phyloP scores from a whole-genome alignment of 2,329 filamentous ascomycete genomes.

The Periglandula ipomoeae region DNA sequence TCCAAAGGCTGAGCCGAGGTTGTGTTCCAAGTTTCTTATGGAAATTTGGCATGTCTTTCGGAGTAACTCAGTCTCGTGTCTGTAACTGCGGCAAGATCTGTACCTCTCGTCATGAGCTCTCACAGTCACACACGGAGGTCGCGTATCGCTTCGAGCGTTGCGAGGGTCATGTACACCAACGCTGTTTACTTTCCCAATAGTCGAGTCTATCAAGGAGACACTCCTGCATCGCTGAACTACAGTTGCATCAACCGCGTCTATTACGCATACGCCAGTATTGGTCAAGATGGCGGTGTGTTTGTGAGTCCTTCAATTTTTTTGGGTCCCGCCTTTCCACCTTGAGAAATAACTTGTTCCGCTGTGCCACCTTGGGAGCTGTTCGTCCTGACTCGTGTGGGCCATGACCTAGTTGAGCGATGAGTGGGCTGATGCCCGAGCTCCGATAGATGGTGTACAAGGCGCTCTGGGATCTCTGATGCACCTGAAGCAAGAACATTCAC shows the following conservation, averaged over 20 bases:
- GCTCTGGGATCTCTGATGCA: conserved; percentile 66
- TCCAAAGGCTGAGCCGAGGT: neutral
- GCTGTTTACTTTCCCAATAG: conserved; percentile 81
- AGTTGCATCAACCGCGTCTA: conserved; percentile 73
- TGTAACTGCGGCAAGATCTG: neutral
- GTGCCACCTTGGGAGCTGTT: conserved; percentile 2
- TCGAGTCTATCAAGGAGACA: conserved; percentile 62
- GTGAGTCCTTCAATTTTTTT: conserved; percentile 37
- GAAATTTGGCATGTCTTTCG: no score
- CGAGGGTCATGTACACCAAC: conserved; percentile 53
- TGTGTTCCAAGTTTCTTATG: neutral
- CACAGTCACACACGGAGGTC: conserved; percentile 34
- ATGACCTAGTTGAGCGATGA: conserved; percentile 61
- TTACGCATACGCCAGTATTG: conserved; percentile 72
- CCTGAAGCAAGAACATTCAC: conserved; percentile 60
- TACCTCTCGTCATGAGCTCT: conserved; percentile 25
- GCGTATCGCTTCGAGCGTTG: conserved; percentile 34
- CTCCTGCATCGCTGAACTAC: conserved; percentile 65
- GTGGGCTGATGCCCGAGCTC: conserved; percentile 63
- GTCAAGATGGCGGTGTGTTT: conserved; percentile 63
- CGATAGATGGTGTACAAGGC: conserved; percentile 61
- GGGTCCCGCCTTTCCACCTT: no score
- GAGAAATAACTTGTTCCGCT: neutral
- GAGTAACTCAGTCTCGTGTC: neutral
- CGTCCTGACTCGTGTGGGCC: conserved; percentile 17